Evolutionary conservation across 805 yeast genomes (phyloP).

Genomic region (Candida insectorum): DNA sequence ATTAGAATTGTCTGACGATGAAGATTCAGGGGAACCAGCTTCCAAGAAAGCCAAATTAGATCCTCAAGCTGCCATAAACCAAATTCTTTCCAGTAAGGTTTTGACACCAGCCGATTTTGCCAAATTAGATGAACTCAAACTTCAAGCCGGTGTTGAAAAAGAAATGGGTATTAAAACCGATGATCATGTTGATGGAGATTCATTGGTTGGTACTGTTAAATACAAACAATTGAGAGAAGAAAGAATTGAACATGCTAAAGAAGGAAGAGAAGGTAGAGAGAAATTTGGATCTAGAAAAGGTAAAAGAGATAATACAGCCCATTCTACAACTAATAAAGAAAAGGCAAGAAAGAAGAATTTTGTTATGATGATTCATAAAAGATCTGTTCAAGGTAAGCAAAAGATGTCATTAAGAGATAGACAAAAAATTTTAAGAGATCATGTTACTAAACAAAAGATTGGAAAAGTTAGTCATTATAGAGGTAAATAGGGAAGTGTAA

Average conservation of each 20-base stretch:
- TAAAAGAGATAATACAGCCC: conserved; percentile 65
- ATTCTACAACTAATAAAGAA: conserved; percentile 92
- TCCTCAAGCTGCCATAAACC: conserved; percentile 26
- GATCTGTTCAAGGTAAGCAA: conserved; percentile 90
- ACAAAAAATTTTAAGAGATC: conserved; percentile 83
- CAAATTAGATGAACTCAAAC: conserved; percentile 81
- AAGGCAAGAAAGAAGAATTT: conserved; percentile 98
- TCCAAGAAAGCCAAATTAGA: conserved; percentile 21
- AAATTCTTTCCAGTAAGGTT: conserved; percentile 68
- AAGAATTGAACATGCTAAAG: conserved; percentile 78
- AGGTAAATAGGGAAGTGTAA: conserved; percentile 40
- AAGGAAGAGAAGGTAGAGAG: conserved; percentile 91
- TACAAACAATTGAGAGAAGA: conserved; percentile 88
- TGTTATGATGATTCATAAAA: conserved; percentile 97
- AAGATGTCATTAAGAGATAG: conserved; percentile 86
- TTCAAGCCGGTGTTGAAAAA: conserved; percentile 82
- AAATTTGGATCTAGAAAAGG: conserved; percentile 88
- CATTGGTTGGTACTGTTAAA: conserved; percentile 73
- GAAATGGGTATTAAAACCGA: conserved; percentile 71
- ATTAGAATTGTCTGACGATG: conserved; percentile 23
- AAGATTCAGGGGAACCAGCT: conserved; percentile 22
- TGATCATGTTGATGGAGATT: conserved; percentile 77
- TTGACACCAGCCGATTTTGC: conserved; percentile 98
- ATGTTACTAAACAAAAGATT: conserved; percentile 86
- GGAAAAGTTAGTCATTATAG: too few relatives aligned